Percentiles rank a stretch among this genome's conserved stretches.
Conservation (phyloP, 495 filamentous ascomycete genomes). For the Neurospora discreta region DNA sequence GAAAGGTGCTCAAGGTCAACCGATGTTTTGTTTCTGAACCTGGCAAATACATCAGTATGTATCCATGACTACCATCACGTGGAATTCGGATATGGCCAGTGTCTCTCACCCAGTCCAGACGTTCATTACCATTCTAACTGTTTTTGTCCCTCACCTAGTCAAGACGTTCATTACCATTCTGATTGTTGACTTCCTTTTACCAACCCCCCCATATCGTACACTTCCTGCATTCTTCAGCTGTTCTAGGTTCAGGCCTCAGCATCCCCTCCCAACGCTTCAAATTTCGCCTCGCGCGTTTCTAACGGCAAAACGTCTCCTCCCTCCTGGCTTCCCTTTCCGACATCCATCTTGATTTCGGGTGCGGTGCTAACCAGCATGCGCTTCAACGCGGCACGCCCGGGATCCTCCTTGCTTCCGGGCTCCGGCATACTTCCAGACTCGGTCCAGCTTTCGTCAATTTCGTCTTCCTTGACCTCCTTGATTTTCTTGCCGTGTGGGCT, state of each 20-base stretch:
- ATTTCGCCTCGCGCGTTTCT: conserved; percentile 9
- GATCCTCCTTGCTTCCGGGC: conserved; percentile 30
- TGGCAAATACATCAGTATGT: background rate
- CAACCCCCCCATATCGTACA: background rate
- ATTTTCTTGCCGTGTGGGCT: conserved; percentile 33
- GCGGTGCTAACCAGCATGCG: conserved; percentile 5
- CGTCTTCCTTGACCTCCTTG: conserved; percentile 27
- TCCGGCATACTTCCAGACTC: conserved; percentile 21
- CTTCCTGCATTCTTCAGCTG: background rate
- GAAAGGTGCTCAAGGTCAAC: background rate
- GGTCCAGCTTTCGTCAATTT: conserved; percentile 22
- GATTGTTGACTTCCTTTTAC: background rate
- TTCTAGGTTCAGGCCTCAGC: background rate
- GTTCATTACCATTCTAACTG: background rate
- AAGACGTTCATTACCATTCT: background rate
- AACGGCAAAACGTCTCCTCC: background rate
- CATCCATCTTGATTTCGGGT: background rate
- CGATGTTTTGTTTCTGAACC: background rate
- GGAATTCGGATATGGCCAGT: background rate
- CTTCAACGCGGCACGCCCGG: conserved; percentile 15
- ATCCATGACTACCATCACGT: background rate
- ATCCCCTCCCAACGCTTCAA: conserved; percentile 8
- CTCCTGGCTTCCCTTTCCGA: conserved; percentile 3
- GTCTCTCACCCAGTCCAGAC: background rate
- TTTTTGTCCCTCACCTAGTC: background rate